Base-by-base conservation (phyloP, 176 grass and related monocot genomes). In the Oryza longistaminata region DNA sequence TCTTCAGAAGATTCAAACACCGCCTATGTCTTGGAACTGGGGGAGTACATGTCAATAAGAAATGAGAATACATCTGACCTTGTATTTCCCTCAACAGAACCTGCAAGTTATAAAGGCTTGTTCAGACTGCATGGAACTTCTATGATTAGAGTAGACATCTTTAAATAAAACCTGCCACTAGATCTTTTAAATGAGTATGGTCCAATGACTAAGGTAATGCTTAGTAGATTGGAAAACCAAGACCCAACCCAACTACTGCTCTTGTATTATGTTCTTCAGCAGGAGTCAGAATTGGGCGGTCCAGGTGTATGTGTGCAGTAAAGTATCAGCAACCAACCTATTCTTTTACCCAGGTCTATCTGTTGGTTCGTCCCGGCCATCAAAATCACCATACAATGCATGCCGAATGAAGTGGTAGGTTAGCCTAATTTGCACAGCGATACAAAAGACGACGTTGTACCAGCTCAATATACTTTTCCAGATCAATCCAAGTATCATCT, bases 401-500 rank as follows among this genome's bases (percentile, higher is more conserved):
- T 14, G 15, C 24, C 26, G 7, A 10, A 69, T 15, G 76, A 83
- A 85, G 29, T 53, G 13, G 50, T 53, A 53, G 15, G 50, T 3
- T 53, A 53, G 50, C 50, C 19, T 53, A 53, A 53, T 75, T 9
- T 68, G 75, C 9, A 58, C 43, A 7, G 25, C 46, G 61, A 66
- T 58, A 75, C 26, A 60, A 7, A 31, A 9, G 52, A 53, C 4
- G 83, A 86, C 72, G 65, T 86, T 72, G 52, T 66, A 82, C 71
- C 83, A 6, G 17, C 52, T 53, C 21, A 31, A 82, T 71, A 77
- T 35, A 35, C 34, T 1, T 19, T 42, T 66, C 50, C 64, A 35
- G 22, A 46, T 67, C 52, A 55, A 55, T 55, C 4, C 52, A 55
- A 21, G 16, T 55, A 61, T 61, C 11, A 1, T 14, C 21, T 1